Conservation (phyloP, 139 green algal genomes). For the Chlamydomonas schloesseri region DNA sequence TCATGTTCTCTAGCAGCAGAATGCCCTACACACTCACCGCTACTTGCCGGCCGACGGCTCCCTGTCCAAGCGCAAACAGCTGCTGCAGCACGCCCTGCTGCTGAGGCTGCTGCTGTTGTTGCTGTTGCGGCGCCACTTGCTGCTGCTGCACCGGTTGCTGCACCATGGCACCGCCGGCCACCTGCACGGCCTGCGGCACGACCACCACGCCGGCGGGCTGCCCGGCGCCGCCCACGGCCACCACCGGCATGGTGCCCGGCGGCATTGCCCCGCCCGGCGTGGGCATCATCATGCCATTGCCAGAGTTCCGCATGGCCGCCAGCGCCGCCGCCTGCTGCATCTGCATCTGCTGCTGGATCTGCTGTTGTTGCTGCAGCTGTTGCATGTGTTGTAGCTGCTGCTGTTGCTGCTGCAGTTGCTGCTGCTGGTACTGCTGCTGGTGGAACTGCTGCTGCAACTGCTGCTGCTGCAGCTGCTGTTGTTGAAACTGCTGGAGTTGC, state of each 20-base stretch:
- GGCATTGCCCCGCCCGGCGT: not conserved
- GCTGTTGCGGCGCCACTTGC: not conserved
- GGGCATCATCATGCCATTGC: not conserved
- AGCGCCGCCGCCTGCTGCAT: not conserved
- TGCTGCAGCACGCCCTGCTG: slow-evolving; percentile 27
- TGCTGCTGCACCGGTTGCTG: not conserved
- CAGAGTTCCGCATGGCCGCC: not conserved
- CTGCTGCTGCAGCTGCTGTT: not conserved
- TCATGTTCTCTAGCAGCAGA: too few species aligned
- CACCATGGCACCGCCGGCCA: too few species aligned
- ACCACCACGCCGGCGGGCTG: not conserved
- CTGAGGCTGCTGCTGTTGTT: not conserved
- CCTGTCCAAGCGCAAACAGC: not conserved
- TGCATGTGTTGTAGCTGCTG: slow-evolving; percentile 3
- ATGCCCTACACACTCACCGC: not conserved
- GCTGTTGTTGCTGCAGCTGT: not conserved
- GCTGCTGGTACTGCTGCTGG: not conserved
- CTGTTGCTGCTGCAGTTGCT: not conserved
- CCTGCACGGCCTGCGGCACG: too few species aligned
- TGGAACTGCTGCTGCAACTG: not conserved
- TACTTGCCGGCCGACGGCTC: not conserved
- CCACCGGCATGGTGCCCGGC: too few species aligned
- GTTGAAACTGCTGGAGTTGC: not conserved
- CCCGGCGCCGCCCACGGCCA: not conserved
- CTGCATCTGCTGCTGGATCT: not conserved